Base-by-base conservation (phyloP, 106 monocot species). In the Iris macrosiphon region DNA sequence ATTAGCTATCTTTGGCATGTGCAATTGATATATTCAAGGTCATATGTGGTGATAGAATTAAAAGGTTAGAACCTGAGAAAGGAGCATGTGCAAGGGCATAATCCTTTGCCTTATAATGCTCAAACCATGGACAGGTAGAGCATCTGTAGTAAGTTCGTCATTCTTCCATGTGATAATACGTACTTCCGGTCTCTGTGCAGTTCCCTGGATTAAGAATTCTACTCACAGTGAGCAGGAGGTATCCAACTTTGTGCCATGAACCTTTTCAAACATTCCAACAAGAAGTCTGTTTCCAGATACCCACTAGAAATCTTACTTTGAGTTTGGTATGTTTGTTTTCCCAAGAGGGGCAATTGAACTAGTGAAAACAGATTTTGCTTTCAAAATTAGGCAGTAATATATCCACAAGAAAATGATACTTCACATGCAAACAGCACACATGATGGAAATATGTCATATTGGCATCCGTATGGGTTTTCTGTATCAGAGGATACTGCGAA, bases 91-190 rank as follows among this genome's bases (percentile, higher is more conserved):
- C 83, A 69, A 98, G 83, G 59, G 80, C 69, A 81, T 98, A 98
- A 70, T 98, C 96, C 59, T 98, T 98, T 12, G 87, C 96, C 61
- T 83, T 86, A 31, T 98, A 98, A 72, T 98, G 90, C 62, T 98
- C 90, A 68, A 98, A 31, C 96, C 90, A 74, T 87, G 96, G 27
- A 98, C 82, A 57, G 96, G 87, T 31, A 98, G 58, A 64, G 96
- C 87, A 78, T 98, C 96, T 62, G 90, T 91, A 11, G 90, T 79
- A 33, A 98, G 79, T 52, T 98, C 96, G 15, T 98, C 96, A 87
- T 98, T 98, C 77, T 98, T 98, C 96, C 96, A 90, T 24, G 90
- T 70, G 26, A 98, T 78, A 55, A 98, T 86, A 26, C 72, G 85
- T 28, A 96, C 60, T 73, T 96, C 96, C 53, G 96, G 96, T 38